phyloP scores from a whole-genome alignment of 2,329 filamentous ascomycete species.

The Ophiostoma sp. region DNA sequence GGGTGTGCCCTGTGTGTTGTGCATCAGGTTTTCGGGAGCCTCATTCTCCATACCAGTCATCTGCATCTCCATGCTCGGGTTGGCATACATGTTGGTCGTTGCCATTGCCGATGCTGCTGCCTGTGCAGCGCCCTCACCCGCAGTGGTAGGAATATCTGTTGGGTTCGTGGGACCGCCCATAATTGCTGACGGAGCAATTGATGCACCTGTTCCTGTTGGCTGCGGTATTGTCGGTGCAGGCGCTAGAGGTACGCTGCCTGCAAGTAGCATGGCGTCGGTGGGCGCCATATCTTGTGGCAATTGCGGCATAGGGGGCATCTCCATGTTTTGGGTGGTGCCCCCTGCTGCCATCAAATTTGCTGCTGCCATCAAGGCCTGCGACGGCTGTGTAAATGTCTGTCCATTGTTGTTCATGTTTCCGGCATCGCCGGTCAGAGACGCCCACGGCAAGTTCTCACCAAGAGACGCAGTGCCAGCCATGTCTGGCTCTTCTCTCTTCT shows the following conservation, averaged over 20 bases:
- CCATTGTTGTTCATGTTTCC: neutral
- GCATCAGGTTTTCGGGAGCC: neutral
- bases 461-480: neutral
- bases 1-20: conserved; percentile 3
- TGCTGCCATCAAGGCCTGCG: conserved; percentile 3
- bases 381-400: neutral
- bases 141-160: neutral
- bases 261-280: neutral
- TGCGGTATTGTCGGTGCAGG: neutral
- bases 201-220: conserved; percentile 27
- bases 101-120: neutral
- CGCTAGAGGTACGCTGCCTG: neutral
- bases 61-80: conserved; percentile 8
- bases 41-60: neutral
- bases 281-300: neutral
- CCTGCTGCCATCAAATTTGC: neutral
- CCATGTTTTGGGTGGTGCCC: neutral
- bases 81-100: neutral
- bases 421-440: neutral
- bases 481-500: conserved; percentile 3
- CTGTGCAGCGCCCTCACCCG: neutral
- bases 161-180: neutral
- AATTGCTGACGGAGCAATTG: conserved; percentile 2
- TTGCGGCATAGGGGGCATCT: neutral
- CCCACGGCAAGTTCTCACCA: neutral